Evolutionary conservation across 768 basidiomycete genomes (phyloP).

Genomic region (Pholiota molesta): DNA sequence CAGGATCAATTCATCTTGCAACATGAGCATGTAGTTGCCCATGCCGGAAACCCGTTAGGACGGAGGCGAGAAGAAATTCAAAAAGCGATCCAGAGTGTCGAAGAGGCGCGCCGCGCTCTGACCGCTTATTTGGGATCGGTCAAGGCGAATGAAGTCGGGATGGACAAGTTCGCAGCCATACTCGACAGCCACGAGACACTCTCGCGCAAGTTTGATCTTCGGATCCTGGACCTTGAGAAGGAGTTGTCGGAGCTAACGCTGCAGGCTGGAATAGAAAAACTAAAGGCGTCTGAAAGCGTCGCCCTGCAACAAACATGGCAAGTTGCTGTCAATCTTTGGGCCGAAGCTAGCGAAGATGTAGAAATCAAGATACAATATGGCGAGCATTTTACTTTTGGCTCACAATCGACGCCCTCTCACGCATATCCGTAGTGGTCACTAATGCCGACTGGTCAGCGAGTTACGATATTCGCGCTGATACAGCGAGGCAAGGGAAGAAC

Average conservation of each 20-base stretch:
- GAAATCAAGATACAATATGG: constrained; percentile 30
- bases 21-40: background rate
- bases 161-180: constrained; percentile 23
- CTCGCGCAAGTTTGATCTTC: constrained; percentile 28
- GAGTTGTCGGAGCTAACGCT: constrained; percentile 19
- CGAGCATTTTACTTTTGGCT: constrained; percentile 10
- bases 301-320: constrained; percentile 10
- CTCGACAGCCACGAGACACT: constrained; percentile 28
- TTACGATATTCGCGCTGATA: constrained; percentile 46
- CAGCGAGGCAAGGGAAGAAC: constrained; percentile 29
- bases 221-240: constrained; percentile 26
- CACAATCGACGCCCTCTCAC: background rate
- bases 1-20: background rate
- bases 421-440: constrained; percentile 17
- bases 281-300: background rate
- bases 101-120: constrained; percentile 26
- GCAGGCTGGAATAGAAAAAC: constrained; percentile 13
- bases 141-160: constrained; percentile 27
- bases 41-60: constrained; percentile 18
- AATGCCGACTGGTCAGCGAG: constrained; percentile 34
- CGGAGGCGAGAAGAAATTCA: constrained; percentile 18
- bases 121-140: constrained; percentile 33
- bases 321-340: constrained; percentile 33
- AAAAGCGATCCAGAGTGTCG: constrained; percentile 28
- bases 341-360: constrained; percentile 31